Percentiles rank a stretch among this genome's conserved stretches.
Evolutionary conservation across 1,284 basidiomycete genomes (phyloP).

Genomic region (Athelia psychrophila): DNA sequence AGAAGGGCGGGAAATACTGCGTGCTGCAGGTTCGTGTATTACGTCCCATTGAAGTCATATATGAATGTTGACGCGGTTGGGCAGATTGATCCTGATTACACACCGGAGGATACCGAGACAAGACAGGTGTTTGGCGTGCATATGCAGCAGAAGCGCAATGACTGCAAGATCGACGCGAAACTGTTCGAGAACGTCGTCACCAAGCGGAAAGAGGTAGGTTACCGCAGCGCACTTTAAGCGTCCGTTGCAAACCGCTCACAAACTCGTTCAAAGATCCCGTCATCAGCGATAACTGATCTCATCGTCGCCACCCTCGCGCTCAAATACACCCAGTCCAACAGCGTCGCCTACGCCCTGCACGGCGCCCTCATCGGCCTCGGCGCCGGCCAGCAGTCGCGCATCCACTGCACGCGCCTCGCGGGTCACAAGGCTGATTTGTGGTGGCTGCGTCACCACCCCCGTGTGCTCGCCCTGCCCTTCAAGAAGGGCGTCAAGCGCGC

Average conservation of each 20-base stretch:
- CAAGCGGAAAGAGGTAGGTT: slow-evolving; percentile 80
- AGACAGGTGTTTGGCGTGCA: slow-evolving; percentile 94
- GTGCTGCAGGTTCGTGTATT: slow-evolving; percentile 71
- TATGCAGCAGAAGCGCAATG: slow-evolving; percentile 91
- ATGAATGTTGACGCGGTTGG: background rate
- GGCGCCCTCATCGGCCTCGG: slow-evolving; percentile 96
- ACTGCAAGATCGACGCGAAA: slow-evolving; percentile 81
- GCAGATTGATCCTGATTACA: slow-evolving; percentile 86
- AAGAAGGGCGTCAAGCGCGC: slow-evolving; percentile 97
- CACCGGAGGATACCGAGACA: slow-evolving; percentile 80
- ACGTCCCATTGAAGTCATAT: too few species aligned
- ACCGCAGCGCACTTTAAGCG: slow-evolving; percentile 16
- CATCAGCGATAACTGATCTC: slow-evolving; percentile 77
- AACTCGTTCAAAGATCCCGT: slow-evolving; percentile 54
- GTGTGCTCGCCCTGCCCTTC: slow-evolving; percentile 90
- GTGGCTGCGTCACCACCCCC: slow-evolving; percentile 98
- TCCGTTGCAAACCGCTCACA: background rate
- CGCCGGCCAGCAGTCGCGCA: slow-evolving; percentile 97
- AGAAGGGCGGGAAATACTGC: slow-evolving; percentile 99
- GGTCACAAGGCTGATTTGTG: slow-evolving; percentile 98
- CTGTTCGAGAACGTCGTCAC: slow-evolving; percentile 91
- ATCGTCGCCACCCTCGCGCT: slow-evolving; percentile 95
- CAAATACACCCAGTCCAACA: slow-evolving; percentile 99
- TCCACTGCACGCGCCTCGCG: slow-evolving; percentile 98
- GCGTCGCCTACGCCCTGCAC: slow-evolving; percentile 93